phyloP scores from a whole-genome alignment of 2,329 filamentous ascomycete genomes.

The Phyllosticta citribraziliensis region DNA sequence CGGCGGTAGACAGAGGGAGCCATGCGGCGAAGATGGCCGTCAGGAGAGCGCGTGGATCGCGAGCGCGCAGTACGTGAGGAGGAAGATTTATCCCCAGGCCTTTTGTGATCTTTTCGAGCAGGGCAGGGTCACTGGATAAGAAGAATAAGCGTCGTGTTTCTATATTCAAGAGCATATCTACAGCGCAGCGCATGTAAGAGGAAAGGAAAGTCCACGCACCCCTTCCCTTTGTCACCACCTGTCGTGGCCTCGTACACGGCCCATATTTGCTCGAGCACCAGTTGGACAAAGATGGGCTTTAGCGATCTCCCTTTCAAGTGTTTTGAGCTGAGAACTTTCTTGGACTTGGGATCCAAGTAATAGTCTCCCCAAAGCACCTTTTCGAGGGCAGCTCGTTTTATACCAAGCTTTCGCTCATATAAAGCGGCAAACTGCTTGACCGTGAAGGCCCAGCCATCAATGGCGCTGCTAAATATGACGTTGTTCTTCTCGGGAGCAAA shows the following conservation, averaged over 20 bases:
- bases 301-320: constrained; percentile 85
- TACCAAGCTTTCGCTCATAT: constrained; percentile 94
- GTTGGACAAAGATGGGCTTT: constrained; percentile 95
- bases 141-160: constrained; percentile 31
- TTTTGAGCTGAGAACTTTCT: constrained; percentile 80
- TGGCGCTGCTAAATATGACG: constrained; percentile 95
- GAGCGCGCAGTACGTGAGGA: constrained; percentile 71
- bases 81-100: constrained; percentile 76
- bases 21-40: constrained; percentile 80
- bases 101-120: constrained; percentile 92
- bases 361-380: constrained; percentile 96
- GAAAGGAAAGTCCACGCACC: constrained; percentile 45
- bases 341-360: constrained; percentile 94
- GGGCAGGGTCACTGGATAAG: constrained; percentile 53
- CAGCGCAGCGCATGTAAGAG: constrained; percentile 14
- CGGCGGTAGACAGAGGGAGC: constrained; percentile 84
- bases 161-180: background rate
- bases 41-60: constrained; percentile 74
- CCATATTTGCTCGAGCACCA: constrained; percentile 94
- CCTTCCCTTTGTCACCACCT: constrained; percentile 71
- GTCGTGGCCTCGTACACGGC: constrained; percentile 86
- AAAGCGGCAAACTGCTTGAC: constrained; percentile 85
- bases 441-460: constrained; percentile 99
- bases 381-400: constrained; percentile 78
- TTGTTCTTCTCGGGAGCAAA: constrained; percentile 98